These are phyloP conservation scores for Santalum album DNA, from an alignment of 164 flowering plant species.

Conservation along the genomic window DNA sequence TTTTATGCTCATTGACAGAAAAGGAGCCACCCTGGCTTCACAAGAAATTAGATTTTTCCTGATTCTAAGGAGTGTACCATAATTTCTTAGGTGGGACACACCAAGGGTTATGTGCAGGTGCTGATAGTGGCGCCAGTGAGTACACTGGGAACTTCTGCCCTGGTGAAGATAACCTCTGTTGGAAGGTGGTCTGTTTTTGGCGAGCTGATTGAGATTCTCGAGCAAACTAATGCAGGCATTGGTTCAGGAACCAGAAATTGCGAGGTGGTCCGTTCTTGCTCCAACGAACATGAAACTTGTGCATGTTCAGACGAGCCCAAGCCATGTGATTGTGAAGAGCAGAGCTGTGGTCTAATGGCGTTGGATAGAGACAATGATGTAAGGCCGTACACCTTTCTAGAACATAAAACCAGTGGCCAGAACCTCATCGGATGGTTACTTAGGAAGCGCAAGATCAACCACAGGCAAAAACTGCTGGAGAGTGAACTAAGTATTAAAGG, in stretches of 20 bases:
- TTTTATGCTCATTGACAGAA: too few species aligned
- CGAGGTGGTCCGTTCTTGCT: constrained; percentile 12
- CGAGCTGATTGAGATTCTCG: constrained; percentile 54
- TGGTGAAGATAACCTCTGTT: constrained; percentile 77
- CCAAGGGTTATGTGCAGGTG: constrained; percentile 92
- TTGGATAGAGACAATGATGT: constrained; percentile 8
- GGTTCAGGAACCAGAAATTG: constrained; percentile 7
- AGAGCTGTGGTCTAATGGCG: constrained; percentile 22
- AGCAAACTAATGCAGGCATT: constrained; percentile 11
- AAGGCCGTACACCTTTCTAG: constrained; percentile 1
- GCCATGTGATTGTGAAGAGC: constrained; percentile 39
- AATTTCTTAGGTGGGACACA: constrained; percentile 81
- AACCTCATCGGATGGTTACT: constrained; percentile 38
- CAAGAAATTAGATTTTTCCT: too few species aligned
- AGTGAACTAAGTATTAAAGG: constrained; percentile 5
- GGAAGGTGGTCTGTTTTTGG: constrained; percentile 99
- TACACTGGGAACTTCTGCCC: constrained; percentile 77
- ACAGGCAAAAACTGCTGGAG: constrained; percentile 12
- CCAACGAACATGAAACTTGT: constrained; percentile 11
- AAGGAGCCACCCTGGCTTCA: too few species aligned
- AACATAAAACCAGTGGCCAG: constrained; percentile 17
- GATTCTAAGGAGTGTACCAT: background rate
- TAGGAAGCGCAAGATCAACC: constrained; percentile 42
- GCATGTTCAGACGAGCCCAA: constrained; percentile 10
- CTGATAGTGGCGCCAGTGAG: constrained; percentile 66